Evolutionary conservation across 2,329 filamentous ascomycete genomes (phyloP), one percentile per base, ranked within the genome.

Genomic region (Epichloe bromicola): DNA sequence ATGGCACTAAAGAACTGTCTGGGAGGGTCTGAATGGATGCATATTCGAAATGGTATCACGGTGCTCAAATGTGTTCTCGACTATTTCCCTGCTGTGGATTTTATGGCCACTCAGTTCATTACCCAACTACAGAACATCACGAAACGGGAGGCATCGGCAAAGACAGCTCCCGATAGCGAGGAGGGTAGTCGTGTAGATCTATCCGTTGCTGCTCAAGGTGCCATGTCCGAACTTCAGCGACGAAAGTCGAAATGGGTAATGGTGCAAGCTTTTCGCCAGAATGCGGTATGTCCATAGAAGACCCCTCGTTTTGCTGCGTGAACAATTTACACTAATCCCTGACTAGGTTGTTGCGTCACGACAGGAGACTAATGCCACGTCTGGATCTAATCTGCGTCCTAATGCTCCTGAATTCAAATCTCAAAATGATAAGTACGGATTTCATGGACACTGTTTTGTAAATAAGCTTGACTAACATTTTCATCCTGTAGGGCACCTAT

Each of bases 1-100:
- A 79, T 73, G 47, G 88, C 91, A 2, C 72, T 98, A 50, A 90
- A 89, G 78, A 78, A 78, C 38, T 96, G 91, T 63, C 75, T 98
- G 45, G 80, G 81, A 17, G 84, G 85, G 30, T 82, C 80, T 34
- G 91, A 97, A 67, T 98, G 93, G 79, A 96, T 96, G 85, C 90
- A 96, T 65, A 95, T 97, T 63, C 83, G 91, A 51, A 98, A 98
- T 64, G 88, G 89, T 43, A 94, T 97, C 58, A 93, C 86, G 52
- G 76, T 97, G 4, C 74, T 98, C 53, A 94, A 93, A 63, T 78
- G 80, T 11, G 76, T 95, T 46, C 78, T 88, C 23, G 82, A 88
- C 48, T 78, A 82, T 60, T 98, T 95, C 74, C 94, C 93, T 4
- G 85, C 83, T 15, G 80, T 97, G 52, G 88, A 95, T 61, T 93